Conservation (phyloP, 306 rosid species). For the Echinosophora koreensis region DNA sequence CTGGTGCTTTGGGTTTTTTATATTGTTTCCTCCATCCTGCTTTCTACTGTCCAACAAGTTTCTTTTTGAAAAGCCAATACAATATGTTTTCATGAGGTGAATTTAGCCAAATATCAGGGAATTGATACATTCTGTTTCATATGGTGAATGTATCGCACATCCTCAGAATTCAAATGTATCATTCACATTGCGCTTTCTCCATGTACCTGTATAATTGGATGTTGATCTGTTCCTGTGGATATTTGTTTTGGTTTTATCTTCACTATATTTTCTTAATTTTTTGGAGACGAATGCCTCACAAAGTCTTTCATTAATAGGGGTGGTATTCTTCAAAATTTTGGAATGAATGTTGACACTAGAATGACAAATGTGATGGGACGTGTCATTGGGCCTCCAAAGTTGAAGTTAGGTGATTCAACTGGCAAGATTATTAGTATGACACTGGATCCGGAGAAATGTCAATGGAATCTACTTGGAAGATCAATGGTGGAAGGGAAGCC, state of each 20-base stretch:
- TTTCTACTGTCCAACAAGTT: background rate
- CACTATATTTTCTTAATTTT: background rate
- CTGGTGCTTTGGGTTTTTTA: background rate
- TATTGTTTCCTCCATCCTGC: background rate
- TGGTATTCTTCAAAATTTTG: slow-evolving; percentile 60
- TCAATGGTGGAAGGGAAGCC: slow-evolving; percentile 65
- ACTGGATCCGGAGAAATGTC: slow-evolving; percentile 53
- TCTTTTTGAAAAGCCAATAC: background rate
- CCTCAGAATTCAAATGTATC: background rate
- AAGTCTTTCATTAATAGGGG: slow-evolving; percentile 59
- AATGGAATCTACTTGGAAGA: slow-evolving; percentile 71
- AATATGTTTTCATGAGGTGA: background rate
- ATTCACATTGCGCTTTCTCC: slow-evolving; percentile 1
- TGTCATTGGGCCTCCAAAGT: slow-evolving; percentile 68
- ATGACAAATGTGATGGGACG: slow-evolving; percentile 78
- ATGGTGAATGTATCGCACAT: background rate
- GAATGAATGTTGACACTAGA: slow-evolving; percentile 58
- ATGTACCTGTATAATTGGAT: background rate
- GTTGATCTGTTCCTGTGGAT: slow-evolving; percentile 1
- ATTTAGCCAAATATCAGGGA: background rate
- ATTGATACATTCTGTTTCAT: no score
- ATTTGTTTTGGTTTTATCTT: background rate
- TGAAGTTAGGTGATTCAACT: slow-evolving; percentile 57
- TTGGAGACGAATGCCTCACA: slow-evolving; percentile 12
- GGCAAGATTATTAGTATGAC: slow-evolving; percentile 46